Percentiles rank a stretch among this genome's conserved stretches.
phyloP scores from a whole-genome alignment of 176 grass and related monocot species.

The Miscanthus lutarioriparius region DNA sequence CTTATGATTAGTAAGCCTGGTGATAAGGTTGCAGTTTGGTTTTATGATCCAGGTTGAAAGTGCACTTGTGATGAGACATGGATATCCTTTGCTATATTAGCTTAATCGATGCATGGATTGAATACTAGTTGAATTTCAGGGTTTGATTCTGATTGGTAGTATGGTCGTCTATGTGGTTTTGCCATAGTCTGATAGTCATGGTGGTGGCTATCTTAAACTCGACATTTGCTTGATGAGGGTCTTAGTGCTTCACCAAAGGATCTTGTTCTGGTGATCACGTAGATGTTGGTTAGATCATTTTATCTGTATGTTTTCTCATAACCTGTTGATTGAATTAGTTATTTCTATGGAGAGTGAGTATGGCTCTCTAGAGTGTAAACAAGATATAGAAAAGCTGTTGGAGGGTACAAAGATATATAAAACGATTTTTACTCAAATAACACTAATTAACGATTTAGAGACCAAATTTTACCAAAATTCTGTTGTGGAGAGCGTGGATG shows the following conservation, averaged over 20 bases:
- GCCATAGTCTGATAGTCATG: background rate
- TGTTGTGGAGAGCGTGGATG: too few relatives aligned
- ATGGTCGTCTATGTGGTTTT: background rate
- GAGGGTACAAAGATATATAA: too few relatives aligned
- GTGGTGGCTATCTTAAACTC: background rate
- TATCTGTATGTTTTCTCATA: background rate
- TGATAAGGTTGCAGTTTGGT: background rate
- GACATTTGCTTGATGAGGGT: background rate
- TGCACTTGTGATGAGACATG: background rate
- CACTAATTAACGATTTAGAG: too few relatives aligned
- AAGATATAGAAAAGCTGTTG: too few relatives aligned
- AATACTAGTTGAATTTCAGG: background rate
- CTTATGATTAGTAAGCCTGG: background rate
- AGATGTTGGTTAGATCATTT: background rate
- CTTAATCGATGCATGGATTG: background rate
- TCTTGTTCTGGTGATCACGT: background rate
- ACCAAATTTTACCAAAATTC: too few relatives aligned
- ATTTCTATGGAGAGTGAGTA: background rate
- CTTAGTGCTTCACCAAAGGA: background rate
- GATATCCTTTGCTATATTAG: background rate
- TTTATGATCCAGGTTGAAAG: background rate
- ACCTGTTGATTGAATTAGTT: too few relatives aligned
- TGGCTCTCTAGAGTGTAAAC: too few relatives aligned
- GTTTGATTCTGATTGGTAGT: background rate
- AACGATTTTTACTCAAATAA: too few relatives aligned